phyloP scores from a whole-genome alignment of 2,329 filamentous ascomycete genomes.

The Talaromyces islandicus region DNA sequence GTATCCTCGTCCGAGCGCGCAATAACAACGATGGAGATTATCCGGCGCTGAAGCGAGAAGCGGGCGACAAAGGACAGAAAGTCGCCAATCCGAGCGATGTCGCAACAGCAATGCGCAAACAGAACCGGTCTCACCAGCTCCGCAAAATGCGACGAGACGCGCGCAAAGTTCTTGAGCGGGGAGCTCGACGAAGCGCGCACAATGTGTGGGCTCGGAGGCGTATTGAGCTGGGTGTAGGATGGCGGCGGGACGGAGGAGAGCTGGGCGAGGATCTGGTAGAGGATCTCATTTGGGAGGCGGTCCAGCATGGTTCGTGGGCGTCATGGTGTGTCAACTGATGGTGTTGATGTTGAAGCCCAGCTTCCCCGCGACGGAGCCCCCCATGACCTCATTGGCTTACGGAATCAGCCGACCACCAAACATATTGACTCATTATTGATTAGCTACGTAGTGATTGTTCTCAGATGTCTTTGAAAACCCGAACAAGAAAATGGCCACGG shows the following conservation, averaged over 20 bases:
- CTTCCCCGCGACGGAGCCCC: background rate
- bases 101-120: constrained; percentile 49
- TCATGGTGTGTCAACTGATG: background rate
- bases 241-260: constrained; percentile 44
- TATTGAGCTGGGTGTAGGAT: constrained; percentile 44
- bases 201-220: constrained; percentile 45
- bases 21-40: constrained; percentile 45
- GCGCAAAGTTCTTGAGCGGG: constrained; percentile 52
- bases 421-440: background rate
- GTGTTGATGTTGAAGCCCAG: background rate
- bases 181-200: constrained; percentile 27
- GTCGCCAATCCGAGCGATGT: constrained; percentile 27
- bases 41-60: constrained; percentile 28
- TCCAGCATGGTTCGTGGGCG: constrained; percentile 8
- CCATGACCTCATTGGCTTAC: background rate
- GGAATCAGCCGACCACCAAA: background rate
- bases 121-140: constrained; percentile 48
- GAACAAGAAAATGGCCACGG: background rate
- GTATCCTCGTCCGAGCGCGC: constrained; percentile 37
- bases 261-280: constrained; percentile 52
- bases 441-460: too few species aligned
- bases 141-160: constrained; percentile 51
- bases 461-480: too few species aligned
- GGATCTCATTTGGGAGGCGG: constrained; percentile 55
- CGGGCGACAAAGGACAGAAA: constrained; percentile 34